Evolutionary conservation across 208 protist genomes (phyloP).

Genomic region (Trypanosoma conorhini): DNA sequence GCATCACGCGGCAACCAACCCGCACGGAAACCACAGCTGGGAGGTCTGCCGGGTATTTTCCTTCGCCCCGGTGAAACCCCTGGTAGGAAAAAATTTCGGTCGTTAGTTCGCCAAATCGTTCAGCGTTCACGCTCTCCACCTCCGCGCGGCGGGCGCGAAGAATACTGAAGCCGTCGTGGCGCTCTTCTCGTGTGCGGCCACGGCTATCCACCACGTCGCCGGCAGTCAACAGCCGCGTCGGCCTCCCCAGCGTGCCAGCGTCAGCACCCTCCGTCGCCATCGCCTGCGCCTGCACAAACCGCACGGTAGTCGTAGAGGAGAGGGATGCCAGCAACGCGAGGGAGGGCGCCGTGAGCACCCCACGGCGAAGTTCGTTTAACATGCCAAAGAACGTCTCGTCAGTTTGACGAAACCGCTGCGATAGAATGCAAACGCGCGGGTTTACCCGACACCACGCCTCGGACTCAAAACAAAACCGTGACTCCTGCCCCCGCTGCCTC

Average conservation of each 20-base stretch:
- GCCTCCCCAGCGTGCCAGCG: background rate
- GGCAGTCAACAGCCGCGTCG: background rate
- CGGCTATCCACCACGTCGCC: conserved; percentile 16
- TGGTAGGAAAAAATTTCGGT: conserved; percentile 50
- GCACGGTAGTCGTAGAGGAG: conserved; percentile 28
- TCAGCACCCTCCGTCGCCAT: background rate
- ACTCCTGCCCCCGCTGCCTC: conserved; percentile 14
- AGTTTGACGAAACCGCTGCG: conserved; percentile 68
- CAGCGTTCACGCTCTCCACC: conserved; percentile 63
- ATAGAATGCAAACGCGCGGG: conserved; percentile 61
- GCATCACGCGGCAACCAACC: conserved; percentile 86
- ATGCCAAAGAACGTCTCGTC: conserved; percentile 61
- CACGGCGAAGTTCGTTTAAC: conserved; percentile 79
- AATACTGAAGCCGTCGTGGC: conserved; percentile 71
- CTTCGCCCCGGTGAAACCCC: conserved; percentile 51
- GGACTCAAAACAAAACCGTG: conserved; percentile 79
- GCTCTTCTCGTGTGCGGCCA: conserved; percentile 18
- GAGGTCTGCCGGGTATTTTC: conserved; percentile 40
- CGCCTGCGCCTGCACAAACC: conserved; percentile 26
- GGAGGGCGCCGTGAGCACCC: conserved; percentile 37
- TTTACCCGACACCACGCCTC: conserved; percentile 63
- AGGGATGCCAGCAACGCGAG: conserved; percentile 43
- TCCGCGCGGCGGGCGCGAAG: conserved; percentile 58
- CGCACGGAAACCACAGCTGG: conserved; percentile 48
- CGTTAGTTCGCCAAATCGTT: conserved; percentile 53